A percentile compares a stretch with the other conserved stretches of the same genome.
These are phyloP conservation scores for Ophiostoma himal-ulmi DNA, from an alignment of 2,329 filamentous ascomycete species.

Conservation along the genomic window DNA sequence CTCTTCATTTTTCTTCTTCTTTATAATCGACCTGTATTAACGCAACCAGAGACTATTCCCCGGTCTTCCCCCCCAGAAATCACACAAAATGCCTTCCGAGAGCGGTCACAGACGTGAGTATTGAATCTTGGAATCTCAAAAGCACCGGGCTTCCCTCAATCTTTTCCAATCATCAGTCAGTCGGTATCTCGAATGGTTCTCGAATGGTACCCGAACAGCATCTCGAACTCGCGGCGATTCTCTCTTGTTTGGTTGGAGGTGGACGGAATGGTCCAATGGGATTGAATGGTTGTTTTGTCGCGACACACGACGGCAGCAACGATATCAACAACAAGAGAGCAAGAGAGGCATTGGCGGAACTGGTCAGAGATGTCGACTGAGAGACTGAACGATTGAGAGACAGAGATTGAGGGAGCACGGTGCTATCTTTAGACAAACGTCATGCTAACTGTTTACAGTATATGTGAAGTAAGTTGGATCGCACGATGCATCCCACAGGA, in stretches of 20 bases:
- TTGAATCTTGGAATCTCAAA: neutral
- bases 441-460: constrained; percentile 45
- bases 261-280: neutral
- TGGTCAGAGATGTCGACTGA: neutral
- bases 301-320: neutral
- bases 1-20: constrained; percentile 29
- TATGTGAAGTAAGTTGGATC: constrained; percentile 74
- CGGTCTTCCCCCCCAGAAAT: constrained; percentile 22
- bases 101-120: constrained; percentile 82
- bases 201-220: neutral
- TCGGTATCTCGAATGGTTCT: neutral
- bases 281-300: neutral
- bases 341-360: neutral
- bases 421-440: neutral
- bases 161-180: neutral
- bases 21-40: neutral
- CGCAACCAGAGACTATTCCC: constrained; percentile 14
- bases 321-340: neutral
- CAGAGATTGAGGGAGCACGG: neutral
- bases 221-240: neutral
- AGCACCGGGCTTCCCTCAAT: neutral
- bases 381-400: neutral
- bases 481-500: neutral
- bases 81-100: constrained; percentile 76
- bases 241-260: neutral